Conservation (phyloP, 2,329 filamentous ascomycete species). For the Pseudogymnoascus sp. region DNA sequence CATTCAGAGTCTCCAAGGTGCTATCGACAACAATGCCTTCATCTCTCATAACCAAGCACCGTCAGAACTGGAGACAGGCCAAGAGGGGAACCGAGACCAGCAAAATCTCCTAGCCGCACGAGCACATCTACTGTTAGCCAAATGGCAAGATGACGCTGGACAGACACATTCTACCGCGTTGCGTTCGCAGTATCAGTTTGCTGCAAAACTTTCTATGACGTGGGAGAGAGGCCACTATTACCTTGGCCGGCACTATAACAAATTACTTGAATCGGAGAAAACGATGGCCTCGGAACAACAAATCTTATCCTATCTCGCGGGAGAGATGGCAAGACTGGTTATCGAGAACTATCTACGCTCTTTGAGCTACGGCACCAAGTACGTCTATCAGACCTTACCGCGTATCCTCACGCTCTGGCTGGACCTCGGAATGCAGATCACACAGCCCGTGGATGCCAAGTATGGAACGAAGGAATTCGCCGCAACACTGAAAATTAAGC, state of each 20-base stretch:
- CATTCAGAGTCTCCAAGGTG: constrained; percentile 81
- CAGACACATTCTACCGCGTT: constrained; percentile 80
- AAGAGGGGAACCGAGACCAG: constrained; percentile 26
- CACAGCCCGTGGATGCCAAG: constrained; percentile 47
- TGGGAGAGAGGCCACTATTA: constrained; percentile 99
- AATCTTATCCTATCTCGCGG: constrained; percentile 65
- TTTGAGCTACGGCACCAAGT: constrained; percentile 82
- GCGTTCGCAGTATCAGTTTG: constrained; percentile 73
- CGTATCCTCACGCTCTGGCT: constrained; percentile 91
- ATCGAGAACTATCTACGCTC: constrained; percentile 91
- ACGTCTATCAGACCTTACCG: constrained; percentile 89
- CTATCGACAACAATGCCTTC: constrained; percentile 76
- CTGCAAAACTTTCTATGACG: constrained; percentile 57
- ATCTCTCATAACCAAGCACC: constrained; percentile 31
- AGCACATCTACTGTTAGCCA: constrained; percentile 82
- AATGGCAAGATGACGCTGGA: constrained; percentile 93
- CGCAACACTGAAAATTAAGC: constrained; percentile 44
- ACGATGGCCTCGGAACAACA: constrained; percentile 68
- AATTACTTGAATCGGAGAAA: constrained; percentile 84
- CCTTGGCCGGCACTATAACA: constrained; percentile 94
- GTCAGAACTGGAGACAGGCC: background rate
- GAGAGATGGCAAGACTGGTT: constrained; percentile 78
- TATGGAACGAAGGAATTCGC: constrained; percentile 39
- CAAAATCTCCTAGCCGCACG: constrained; percentile 60
- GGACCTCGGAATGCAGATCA: constrained; percentile 72